Evolutionary conservation across 1,284 basidiomycete species (phyloP), one percentile per base, ranked within the genome.

Genomic region (Leccinum pallidistipes): DNA sequence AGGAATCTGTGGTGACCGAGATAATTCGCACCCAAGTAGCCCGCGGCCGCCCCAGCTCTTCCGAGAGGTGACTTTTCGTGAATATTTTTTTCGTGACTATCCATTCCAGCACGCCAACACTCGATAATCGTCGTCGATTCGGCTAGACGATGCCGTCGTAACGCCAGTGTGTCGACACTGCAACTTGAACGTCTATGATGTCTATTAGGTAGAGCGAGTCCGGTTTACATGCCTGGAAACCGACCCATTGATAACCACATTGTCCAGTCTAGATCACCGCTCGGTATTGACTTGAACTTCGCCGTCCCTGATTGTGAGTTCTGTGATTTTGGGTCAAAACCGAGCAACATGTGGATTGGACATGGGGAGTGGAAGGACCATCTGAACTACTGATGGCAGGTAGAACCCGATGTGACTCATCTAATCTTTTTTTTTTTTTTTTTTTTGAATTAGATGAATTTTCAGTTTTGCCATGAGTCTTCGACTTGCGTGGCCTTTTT

Each of bases 1-100:
- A 54, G 27, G n/a, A 38, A 32, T 4, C 4, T 54, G 12, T 3
- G 24, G 50, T 8, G 52, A 60, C 43, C 11, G 47, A 53, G 63
- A 36, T 38, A n/a, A 45, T 53, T 71, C 86, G 69, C 63, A 91
- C 92, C 94, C 94, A 29, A 96, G 78, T 71, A 91, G 79, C 14
- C 94, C 94, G 60, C 92, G 81, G 1, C 94, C 94, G 61, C 86
- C 86, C 88, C 88, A 90, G 6, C 81, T 36, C 40, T 43, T 43
- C n/a, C 21, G 8, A 38, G 14, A 16, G 36, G 36, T 16, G 18
- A 16, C 43, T 21, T 18, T 59, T 36, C 40, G 40, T 52, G 29
- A 34, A 56, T 36, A 6, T 29, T 34, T 34, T 59, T 16, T 55
- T 52, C 18, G 29, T 18, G 36, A 40, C 43, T 14, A 50, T 47